Conservation (phyloP, 139 green algal genomes). For the Coelastrella sp. region DNA sequence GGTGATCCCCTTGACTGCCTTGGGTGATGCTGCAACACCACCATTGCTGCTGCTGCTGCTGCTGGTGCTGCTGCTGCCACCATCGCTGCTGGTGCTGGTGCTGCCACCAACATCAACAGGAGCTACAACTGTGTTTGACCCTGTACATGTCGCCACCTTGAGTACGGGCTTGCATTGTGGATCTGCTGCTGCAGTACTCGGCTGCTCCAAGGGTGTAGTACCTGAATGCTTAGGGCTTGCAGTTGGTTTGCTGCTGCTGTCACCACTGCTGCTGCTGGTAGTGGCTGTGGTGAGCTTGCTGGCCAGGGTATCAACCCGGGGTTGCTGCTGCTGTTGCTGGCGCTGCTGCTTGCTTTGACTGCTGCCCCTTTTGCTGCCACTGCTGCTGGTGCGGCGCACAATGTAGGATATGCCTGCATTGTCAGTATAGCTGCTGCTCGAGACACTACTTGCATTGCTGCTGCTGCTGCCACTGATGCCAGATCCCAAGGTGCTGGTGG, state of each 20-base stretch:
- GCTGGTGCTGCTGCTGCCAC: not conserved
- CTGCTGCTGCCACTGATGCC: no score
- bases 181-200: not conserved
- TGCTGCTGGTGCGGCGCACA: slow-evolving; percentile 9
- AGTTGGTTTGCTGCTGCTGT: not conserved
- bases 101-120: no score
- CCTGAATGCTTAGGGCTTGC: no score
- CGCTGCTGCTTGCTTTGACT: not conserved
- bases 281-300: no score
- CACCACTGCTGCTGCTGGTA: not conserved
- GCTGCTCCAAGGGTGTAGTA: no score
- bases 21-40: not conserved
- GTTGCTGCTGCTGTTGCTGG: slow-evolving; percentile 34
- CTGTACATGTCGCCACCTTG: no score
- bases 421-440: not conserved
- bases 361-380: not conserved
- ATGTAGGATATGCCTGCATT: no score
- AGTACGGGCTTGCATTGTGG: no score
- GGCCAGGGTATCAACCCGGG: not conserved
- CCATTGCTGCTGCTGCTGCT: not conserved
- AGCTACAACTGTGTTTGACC: no score
- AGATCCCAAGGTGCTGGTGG: no score
- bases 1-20: no score
- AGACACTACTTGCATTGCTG: no score
- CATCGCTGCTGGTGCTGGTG: not conserved